Evolutionary conservation across 176 grass and related monocot genomes (phyloP).

Genomic region (Triticum timopheevii): DNA sequence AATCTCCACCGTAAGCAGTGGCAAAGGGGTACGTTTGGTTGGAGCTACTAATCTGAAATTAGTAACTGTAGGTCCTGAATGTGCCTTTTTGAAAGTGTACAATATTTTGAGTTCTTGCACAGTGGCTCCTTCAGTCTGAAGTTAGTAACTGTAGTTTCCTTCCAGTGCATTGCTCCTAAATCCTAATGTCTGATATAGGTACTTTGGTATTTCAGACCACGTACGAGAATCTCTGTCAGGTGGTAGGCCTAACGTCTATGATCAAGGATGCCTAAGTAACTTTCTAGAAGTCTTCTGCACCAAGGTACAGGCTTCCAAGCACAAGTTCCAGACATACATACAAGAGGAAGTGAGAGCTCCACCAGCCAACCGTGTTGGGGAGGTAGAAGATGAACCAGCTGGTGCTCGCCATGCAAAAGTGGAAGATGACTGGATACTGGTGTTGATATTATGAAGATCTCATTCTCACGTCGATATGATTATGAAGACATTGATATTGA

Average conservation of each 20-base stretch:
- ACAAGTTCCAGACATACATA: slow-evolving; percentile 44
- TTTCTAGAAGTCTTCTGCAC: slow-evolving; percentile 66
- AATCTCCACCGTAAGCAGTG: background rate
- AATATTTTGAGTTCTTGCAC: background rate
- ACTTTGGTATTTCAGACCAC: slow-evolving; percentile 63
- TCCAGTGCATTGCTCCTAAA: background rate
- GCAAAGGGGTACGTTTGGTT: background rate
- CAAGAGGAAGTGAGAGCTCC: slow-evolving; percentile 50
- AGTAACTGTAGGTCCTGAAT: no score
- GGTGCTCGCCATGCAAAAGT: slow-evolving; percentile 57
- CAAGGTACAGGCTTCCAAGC: slow-evolving; percentile 57
- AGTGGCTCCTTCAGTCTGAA: no score
- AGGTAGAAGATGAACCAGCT: slow-evolving; percentile 46
- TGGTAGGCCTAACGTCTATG: slow-evolving; percentile 50
- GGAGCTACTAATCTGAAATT: slow-evolving; percentile 5
- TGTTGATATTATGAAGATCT: slow-evolving; percentile 39
- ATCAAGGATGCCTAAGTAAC: slow-evolving; percentile 63
- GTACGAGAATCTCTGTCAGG: slow-evolving; percentile 78
- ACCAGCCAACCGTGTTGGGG: slow-evolving; percentile 13
- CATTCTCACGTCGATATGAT: slow-evolving; percentile 41
- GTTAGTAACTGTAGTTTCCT: background rate
- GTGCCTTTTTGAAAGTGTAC: no score
- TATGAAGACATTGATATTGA: slow-evolving; percentile 55
- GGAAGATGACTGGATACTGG: slow-evolving; percentile 48
- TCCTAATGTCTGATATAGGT: background rate